Evolutionary conservation across 2,329 filamentous ascomycete genomes (phyloP), one percentile per base, ranked within the genome.

Genomic region (Pleurostoma richardsiae): DNA sequence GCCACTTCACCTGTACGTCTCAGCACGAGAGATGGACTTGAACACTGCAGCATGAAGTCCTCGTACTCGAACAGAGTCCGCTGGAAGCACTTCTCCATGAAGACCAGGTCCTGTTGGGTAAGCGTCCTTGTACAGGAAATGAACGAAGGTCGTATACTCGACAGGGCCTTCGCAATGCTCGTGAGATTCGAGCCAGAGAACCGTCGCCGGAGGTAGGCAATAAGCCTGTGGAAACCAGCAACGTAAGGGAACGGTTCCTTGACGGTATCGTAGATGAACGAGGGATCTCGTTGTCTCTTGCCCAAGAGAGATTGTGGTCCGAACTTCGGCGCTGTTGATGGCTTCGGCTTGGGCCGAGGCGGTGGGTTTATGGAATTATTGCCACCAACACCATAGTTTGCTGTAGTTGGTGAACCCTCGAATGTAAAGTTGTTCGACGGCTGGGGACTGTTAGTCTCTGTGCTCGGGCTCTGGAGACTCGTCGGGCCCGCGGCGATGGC

Each of bases 61-160:
- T 97, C 90, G 59, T 95, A 95, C 62, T 96, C 90, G 60, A 90
- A 90, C 8, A 97, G 74, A 0, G 90, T 95, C 36, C 94, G 82
- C 66, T 99, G 94, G 61, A 97, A 90, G 59, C 88, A 95, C 68
- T 95, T 95, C 65, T 99, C 94, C 87, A 96, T 96, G 65, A 97
- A 96, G 27, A 99, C 84, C 29, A 97, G 74, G 65, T 99, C 94
- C 58, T 94, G 86, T 19, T 85, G 77, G 53, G 90, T 91, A 50
- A 97, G 73, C n/a, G 89, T 90, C 59, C 88, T 88, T 26, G 89
- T 95, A 52, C 90, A 95, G 8, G 90, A 85, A 52, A 97, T 92
- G 62, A 99, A 94, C 0, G 90, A 94, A 2, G 94, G 92, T 6
- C 94, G 85, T 56, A 96, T 95, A 40, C 87, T 90, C 5, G 89